Base-by-base conservation (phyloP, 257 asterid species). In the Nemophila menziesii region DNA sequence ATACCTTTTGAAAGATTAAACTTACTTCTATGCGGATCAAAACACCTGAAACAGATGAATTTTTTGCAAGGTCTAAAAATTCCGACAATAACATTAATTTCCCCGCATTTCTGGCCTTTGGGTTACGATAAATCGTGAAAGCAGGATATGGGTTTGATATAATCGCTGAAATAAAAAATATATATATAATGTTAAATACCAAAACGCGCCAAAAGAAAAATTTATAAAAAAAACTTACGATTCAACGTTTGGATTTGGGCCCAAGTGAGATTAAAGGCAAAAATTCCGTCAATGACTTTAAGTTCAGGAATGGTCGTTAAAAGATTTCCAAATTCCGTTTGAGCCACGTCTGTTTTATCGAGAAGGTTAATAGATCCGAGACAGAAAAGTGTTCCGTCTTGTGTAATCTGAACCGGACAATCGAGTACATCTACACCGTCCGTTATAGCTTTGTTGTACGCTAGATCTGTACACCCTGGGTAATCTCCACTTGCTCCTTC, bases 401-500 rank as follows among this genome's bases (percentile, higher is more conserved):
- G 68, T 16, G 92, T 56, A 57, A 86, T 73, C 61, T 81, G 96
- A 57, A 81, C 83, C 3, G 81, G 80, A 64, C 93, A 86, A 60
- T 74, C 93, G n/a, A 86, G 65, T 38, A 81, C 29, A 55, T 86
- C 96, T 19, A 57, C 89, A 20, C 92, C 92, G 45, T 81, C 92
- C 19, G 71, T 42, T 52, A 72, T 75, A 58, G 93, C 96, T 68
- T 64, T 56, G 16, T 39, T 41, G 45, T 81, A 81, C 40, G 96
- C 77, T 54, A 20, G 24, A 62, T 86, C 54, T 1, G 92, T 78
- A 68, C 93, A 81, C 33, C 92, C 96, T 41, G 96, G 89, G 57
- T 71, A 86, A 46, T 58, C 70, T 11, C 92, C 93, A 60, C 93
- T 78, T 43, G 96, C 85, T 73, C 96, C 96, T 79, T 80, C 93